Evolutionary conservation across 2,329 filamentous ascomycete species (phyloP), one percentile per base, ranked within the genome.

Genomic region (Trichoderma gracile): DNA sequence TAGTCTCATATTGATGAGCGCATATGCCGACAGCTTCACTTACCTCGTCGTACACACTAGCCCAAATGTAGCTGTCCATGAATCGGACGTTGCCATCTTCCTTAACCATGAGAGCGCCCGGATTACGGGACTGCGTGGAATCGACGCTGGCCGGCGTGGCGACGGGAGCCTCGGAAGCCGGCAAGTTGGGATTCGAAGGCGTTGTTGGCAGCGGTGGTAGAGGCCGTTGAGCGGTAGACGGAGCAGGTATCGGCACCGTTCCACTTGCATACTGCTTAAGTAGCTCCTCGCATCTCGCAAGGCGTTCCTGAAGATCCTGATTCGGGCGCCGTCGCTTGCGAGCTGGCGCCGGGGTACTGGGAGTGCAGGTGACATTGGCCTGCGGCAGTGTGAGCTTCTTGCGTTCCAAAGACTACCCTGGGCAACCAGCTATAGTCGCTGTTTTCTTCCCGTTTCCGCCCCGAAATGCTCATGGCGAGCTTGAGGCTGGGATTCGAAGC

Each of bases 291-390:
- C 84, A 86, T 63, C 84, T 78, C 4, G 84, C 83, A 42, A 87
- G 77, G 45, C 85, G 80, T 73, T 87, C 84, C 69, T 87, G 84
- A 14, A 87, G 78, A 69, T 87, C 85, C 69, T 87, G 84, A 60
- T 87, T 86, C 10, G 85, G 85, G 54, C 84, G 78, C 67, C 83
- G 78, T 46, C 85, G 80, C 75, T 86, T 87, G 64, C 84, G 81
- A 30, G 84, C 82, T 6, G 84, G 84, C 8, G 85, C 85, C 1
- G 85, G 85, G 21, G 82, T 86, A 68, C 84, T 86, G 4, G 85
- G 84, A 12, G 82, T 85, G 69, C 85, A 87, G 64, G 80, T 79
- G 62, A 86, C 82, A 69, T 85, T 84, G 70, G 84, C 83, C 84
- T 87, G 66, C 60, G 59, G 60, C 65, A 49, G 62, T 38, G 61